Base-by-base conservation (phyloP, 2,329 filamentous ascomycete genomes). In the Cladosporium velox region DNA sequence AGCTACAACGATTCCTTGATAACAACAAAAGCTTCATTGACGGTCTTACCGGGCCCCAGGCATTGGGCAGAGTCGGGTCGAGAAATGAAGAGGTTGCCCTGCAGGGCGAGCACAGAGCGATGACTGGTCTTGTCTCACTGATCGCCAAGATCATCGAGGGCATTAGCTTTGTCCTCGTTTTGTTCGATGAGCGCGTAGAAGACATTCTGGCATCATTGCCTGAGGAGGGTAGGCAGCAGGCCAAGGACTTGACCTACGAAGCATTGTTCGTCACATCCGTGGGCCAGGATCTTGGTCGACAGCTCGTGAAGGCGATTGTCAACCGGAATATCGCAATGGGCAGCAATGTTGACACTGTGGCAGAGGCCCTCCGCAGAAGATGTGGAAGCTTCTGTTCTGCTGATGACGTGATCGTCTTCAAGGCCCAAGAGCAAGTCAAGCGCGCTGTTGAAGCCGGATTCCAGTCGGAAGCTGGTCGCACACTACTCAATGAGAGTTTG, bases 361-460 rank as follows among this genome's bases (percentile, higher is more conserved):
- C 95, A 0, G 95, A 99, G 78, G 92, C 93, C n/a, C 82, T 99
- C 59, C 87, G 95, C 57, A 86, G 95, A 72, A 88, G 93, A 72
- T 99, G 95, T 72, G 96, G 95, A 68, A 97, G 91, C 79, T 99
- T 99, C 85, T 99, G 95, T 78, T 97, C 93, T 74, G 89, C 94
- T 0, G 94, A 99, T 70, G 95, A 99, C 80, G 95, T 98, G 1
- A 89, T 98, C 70, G 94, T 97, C 71, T 99, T 99, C 88, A 98
- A 97, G 79, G 95, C 95, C 0, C 94, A 98, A 76, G 95, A 99
- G 78, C 91, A 94, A 73, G 82, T 98, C 63, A 96, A 97, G 82
- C 87, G 92, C 71, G 94, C 94, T 0, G 88, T 89, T 2, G 93
- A 97, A 76, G 87, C 91, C 58, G 87, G 88, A 11, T 82, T 85